Conservation (phyloP, 495 filamentous ascomycete genomes). For the Aspergillus asperescens region DNA sequence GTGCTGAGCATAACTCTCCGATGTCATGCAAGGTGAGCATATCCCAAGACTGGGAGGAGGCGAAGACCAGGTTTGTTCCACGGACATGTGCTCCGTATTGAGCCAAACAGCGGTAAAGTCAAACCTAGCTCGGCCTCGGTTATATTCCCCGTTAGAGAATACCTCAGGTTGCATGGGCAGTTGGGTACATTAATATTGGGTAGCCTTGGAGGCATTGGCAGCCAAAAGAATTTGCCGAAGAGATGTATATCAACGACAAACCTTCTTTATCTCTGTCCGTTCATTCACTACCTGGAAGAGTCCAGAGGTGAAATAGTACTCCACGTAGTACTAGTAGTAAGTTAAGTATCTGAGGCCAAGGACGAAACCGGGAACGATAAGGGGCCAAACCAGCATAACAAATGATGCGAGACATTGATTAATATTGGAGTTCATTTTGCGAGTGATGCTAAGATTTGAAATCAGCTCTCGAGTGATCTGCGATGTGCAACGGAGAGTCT, state of each 20-base stretch:
- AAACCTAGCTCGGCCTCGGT: slow-evolving; percentile 21
- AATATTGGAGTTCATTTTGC: background rate
- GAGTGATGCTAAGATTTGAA: background rate
- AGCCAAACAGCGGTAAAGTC: background rate
- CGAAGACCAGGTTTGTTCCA: background rate
- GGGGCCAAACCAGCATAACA: background rate
- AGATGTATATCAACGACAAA: background rate
- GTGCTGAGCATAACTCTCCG: background rate
- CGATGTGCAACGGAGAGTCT: slow-evolving; percentile 1
- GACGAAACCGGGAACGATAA: background rate
- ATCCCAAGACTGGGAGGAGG: background rate
- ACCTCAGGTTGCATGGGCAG: slow-evolving; percentile 14
- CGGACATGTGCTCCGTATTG: background rate
- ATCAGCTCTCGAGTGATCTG: background rate
- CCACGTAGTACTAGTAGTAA: too few relatives aligned
- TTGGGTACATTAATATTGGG: background rate
- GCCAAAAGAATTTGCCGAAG: background rate
- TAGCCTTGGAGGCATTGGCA: background rate
- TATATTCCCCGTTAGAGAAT: slow-evolving; percentile 26
- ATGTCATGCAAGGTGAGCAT: slow-evolving; percentile 2
- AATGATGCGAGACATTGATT: background rate
- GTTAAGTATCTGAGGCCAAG: background rate
- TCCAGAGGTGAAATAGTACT: background rate
- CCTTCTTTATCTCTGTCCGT: background rate
- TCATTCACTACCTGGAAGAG: background rate